Evolutionary conservation across 768 basidiomycete species (phyloP), one percentile per base, ranked within the genome.

Genomic region (Boletus rubroflammeus): DNA sequence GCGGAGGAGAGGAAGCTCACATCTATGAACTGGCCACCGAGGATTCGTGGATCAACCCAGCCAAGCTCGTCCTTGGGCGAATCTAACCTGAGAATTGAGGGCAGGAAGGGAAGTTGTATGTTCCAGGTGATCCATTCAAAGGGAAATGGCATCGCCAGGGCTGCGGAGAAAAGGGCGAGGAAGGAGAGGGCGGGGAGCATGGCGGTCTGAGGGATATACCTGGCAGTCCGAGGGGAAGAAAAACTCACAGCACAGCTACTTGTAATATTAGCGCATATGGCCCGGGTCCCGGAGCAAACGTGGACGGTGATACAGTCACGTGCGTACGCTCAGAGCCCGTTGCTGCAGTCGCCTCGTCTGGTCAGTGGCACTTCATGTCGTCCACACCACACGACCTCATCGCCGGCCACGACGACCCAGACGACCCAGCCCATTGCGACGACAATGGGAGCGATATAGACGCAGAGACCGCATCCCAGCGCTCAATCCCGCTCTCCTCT

Each of bases 391-490:
- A 50, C 48, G 41, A 51, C 25, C 46, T 46, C 53, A 21, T 26
- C 39, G 46, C 13, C 25, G 50, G 19, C n/a, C 53, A 52, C 46
- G 58, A 42, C 32, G 48, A 51, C 40, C 42, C 43, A 31, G 39
- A 56, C n/a, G 47, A 50, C 45, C 50, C 57, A 31, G 47, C 53
- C 28, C 36, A 53, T 35, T 50, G 47, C 57, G 53, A 52, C 17
- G 70, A 71, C 50, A 63, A 53, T 54, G 79, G 78, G 51, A 78
- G 78, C 62, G 78, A 81, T 58, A 77, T 75, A 53, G 87, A 87
- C 58, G 82, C 78, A 53, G 90, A 91, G 64, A 90, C 87, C 5
- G 88, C 90, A 15, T 90, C 88, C 9, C 86, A 88, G 62, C 82
- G 79, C 38, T 91, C 90, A 1, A 86, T 91, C 47, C 80, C 88